phyloP scores from a whole-genome alignment of 2,329 filamentous ascomycete genomes.

The Colletotrichum liriopes region DNA sequence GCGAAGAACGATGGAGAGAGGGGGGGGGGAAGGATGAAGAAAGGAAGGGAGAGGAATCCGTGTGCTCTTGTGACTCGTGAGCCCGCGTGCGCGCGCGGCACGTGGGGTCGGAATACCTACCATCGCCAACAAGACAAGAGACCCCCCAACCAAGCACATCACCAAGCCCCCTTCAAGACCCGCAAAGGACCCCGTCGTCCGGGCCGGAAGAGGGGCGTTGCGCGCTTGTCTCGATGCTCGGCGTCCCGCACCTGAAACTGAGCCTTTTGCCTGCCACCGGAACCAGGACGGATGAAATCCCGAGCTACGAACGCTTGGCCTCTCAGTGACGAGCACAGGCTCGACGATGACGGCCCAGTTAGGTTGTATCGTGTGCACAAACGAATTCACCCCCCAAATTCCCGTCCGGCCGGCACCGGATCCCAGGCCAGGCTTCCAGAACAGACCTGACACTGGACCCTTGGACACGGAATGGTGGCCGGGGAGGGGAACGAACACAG shows the following conservation, averaged over 20 bases:
- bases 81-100: background rate
- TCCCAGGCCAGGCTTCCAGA: background rate
- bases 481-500: background rate
- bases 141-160: background rate
- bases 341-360: background rate
- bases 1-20: background rate
- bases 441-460: background rate
- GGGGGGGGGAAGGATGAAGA: too few species aligned
- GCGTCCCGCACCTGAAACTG: conserved; percentile 17
- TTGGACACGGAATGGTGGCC: background rate
- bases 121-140: background rate
- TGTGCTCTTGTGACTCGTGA: background rate
- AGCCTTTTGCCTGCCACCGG: background rate
- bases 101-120: background rate
- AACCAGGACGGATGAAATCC: background rate
- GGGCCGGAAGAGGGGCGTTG: conserved; percentile 1
- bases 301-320: background rate
- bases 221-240: conserved; percentile 11
- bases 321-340: background rate
- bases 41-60: background rate
- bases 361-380: background rate
- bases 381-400: background rate
- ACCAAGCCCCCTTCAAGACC: background rate
- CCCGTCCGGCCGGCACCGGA: background rate
- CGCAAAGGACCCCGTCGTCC: background rate